Percentiles rank a stretch among this genome's conserved stretches.
Conservation (phyloP, 2,329 filamentous ascomycete genomes). For the Malbranchea cinnamomea region DNA sequence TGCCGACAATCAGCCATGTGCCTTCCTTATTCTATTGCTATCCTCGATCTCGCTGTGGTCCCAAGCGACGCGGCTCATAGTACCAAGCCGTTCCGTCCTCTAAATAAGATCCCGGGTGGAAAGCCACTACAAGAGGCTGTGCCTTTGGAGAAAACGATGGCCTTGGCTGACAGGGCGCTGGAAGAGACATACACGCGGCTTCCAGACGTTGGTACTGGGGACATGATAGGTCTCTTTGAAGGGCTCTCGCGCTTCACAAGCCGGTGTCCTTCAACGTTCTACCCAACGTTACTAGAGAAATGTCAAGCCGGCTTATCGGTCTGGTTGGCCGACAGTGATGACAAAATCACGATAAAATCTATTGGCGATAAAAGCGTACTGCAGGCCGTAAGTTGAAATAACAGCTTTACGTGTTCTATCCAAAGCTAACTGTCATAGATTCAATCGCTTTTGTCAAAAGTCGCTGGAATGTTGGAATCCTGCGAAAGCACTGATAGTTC, state of each 20-base stretch:
- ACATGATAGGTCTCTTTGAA: slow-evolving; percentile 35
- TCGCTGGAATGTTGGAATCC: slow-evolving; percentile 19
- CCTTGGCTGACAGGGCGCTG: slow-evolving; percentile 35
- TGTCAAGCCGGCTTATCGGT: slow-evolving; percentile 35
- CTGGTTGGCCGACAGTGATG: slow-evolving; percentile 21
- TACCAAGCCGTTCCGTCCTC: too few relatives aligned
- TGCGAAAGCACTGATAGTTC: slow-evolving; percentile 15
- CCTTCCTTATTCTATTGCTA: background rate
- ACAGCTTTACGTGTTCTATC: background rate
- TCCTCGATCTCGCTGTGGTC: slow-evolving; percentile 5
- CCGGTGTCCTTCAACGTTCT: slow-evolving; percentile 35
- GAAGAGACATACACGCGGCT: slow-evolving; percentile 38
- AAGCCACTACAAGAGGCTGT: too few relatives aligned
- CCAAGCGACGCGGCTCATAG: too few relatives aligned
- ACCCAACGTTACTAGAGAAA: slow-evolving; percentile 41
- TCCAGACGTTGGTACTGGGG: slow-evolving; percentile 23
- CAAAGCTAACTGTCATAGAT: slow-evolving; percentile 17
- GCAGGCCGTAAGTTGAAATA: slow-evolving; percentile 20
- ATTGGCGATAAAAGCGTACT: slow-evolving; percentile 19
- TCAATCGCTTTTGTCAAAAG: slow-evolving; percentile 18
- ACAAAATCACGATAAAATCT: slow-evolving; percentile 15
- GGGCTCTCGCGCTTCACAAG: slow-evolving; percentile 39
- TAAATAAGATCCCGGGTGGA: too few relatives aligned
- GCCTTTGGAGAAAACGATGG: slow-evolving; percentile 4
- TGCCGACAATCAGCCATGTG: slow-evolving; percentile 13